Evolutionary conservation across 257 asterid genomes (phyloP).

Genomic region (Marsdenia floribunda): DNA sequence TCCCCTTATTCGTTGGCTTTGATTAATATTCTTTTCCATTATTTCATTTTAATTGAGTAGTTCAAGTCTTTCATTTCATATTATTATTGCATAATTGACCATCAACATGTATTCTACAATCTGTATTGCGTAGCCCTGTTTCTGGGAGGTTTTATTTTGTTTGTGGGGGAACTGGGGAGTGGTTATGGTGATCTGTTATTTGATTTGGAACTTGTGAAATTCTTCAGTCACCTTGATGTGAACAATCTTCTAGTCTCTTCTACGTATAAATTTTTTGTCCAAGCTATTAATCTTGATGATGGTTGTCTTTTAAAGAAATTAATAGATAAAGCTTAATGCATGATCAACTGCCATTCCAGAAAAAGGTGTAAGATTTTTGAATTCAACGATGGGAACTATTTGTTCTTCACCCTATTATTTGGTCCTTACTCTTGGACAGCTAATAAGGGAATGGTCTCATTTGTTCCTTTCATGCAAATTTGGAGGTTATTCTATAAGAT

Average conservation of each 20-base stretch:
- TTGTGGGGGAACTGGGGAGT: not conserved
- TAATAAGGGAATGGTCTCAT: not conserved
- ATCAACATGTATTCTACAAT: not conserved
- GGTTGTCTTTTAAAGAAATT: not conserved
- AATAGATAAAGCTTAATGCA: not conserved
- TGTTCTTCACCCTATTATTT: not conserved
- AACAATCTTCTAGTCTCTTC: not conserved
- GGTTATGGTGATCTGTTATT: not conserved
- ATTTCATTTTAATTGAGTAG: not conserved
- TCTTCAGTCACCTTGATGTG: not conserved
- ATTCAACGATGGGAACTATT: not conserved
- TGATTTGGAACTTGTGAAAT: not conserved
- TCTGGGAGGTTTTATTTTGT: not conserved
- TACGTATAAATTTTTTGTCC: not conserved
- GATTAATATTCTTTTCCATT: not conserved
- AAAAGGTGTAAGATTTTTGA: not conserved
- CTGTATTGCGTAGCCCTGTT: not conserved
- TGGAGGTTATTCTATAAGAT: not conserved
- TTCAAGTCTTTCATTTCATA: not conserved
- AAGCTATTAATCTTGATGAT: not conserved
- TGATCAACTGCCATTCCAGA: not conserved
- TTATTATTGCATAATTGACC: not conserved
- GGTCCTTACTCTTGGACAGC: not conserved
- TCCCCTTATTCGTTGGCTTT: not conserved
- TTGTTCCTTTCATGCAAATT: not conserved